Evolutionary conservation across 2,329 filamentous ascomycete species (phyloP), one percentile per base, ranked within the genome.

Genomic region (Didymella exigua): DNA sequence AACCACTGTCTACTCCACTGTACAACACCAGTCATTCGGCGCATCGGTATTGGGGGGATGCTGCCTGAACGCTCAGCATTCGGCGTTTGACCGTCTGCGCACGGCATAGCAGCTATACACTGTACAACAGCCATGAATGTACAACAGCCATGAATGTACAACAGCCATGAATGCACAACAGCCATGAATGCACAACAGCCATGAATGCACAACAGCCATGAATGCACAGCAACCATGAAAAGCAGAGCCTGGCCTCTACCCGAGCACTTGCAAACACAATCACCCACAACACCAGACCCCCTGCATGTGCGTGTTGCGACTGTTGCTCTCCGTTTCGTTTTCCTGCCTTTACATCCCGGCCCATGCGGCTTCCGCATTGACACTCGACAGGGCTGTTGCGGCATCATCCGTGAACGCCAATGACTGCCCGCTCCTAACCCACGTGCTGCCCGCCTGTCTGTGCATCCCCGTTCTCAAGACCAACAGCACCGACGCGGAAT

Each of bases 11-110:
- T 50, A 44, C 54, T 58, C 54, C 60, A 52, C 48, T 74, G 71
- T 73, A 74, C 56, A 69, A 65, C 65, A 74, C 50, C 48, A 65
- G 49, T 58, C 52, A 59, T 63, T 41, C 61, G 68, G 70, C 69
- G 68, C 63, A 68, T 56, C 51, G 56, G 56, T 58, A 62, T 60
- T 55, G 52, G 58, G 56, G 58, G 33, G 42, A 55, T 56, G 49
- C 50, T 43, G 41, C 48, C 41, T 49, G 56, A 56, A 43, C 43
- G 13, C 53, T 53, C 41, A 60, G 53, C 45, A 52, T 26, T 54
- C 59, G 44, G 53, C 45, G 57, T 48, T 59, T 48, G 54, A 56
- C 54, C 58, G 56, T 51, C 46, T 49, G 54, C 53, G 48, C 33
- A 48, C 52, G 44, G 50, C 55, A 49, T 54, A 54, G 59, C 45